Percentiles rank a stretch among this genome's conserved stretches.
Conservation (phyloP, 2,329 filamentous ascomycete genomes). For the Albophoma yamanashiensis region DNA sequence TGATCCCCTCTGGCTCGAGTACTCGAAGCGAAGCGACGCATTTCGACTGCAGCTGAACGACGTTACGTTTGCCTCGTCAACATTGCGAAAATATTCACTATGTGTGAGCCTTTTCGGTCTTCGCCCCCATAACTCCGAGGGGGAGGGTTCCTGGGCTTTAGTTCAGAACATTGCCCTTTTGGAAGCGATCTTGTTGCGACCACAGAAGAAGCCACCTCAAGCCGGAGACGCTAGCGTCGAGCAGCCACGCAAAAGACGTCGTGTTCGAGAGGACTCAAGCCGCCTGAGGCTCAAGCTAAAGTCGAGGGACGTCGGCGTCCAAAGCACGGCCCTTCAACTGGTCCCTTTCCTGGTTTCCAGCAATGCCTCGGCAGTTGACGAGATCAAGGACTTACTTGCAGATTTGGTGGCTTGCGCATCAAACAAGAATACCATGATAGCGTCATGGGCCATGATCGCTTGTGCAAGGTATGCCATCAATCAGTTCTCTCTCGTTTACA, state of each 20-base stretch:
- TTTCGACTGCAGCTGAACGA: slow-evolving; percentile 73
- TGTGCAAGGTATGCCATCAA: slow-evolving; percentile 54
- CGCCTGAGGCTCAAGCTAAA: slow-evolving; percentile 38
- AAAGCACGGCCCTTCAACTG: slow-evolving; percentile 44
- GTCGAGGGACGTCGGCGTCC: slow-evolving; percentile 30
- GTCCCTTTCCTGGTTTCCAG: slow-evolving; percentile 45
- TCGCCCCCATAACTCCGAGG: slow-evolving; percentile 38
- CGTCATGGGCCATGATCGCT: slow-evolving; percentile 79
- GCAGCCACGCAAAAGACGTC: slow-evolving; percentile 42
- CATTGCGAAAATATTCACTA: slow-evolving; percentile 32
- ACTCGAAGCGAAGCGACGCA: slow-evolving; percentile 58
- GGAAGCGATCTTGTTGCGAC: slow-evolving; percentile 34
- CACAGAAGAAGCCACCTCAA: slow-evolving; percentile 10
- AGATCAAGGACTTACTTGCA: slow-evolving; percentile 44
- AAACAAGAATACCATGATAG: slow-evolving; percentile 56
- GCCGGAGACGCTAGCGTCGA: slow-evolving; percentile 20
- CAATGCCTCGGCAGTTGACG: slow-evolving; percentile 34
- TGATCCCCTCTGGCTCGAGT: slow-evolving; percentile 67
- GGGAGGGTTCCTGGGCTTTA: slow-evolving; percentile 50
- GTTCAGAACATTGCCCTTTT: slow-evolving; percentile 48
- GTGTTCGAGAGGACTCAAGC: slow-evolving; percentile 28
- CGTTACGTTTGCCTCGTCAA: slow-evolving; percentile 44
- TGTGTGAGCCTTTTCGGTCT: slow-evolving; percentile 41
- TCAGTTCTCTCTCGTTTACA: background rate
- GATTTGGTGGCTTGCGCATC: slow-evolving; percentile 48